phyloP scores from a whole-genome alignment of 371 early-diverging fungal genomes.

The Lichtheimia corymbifera region DNA sequence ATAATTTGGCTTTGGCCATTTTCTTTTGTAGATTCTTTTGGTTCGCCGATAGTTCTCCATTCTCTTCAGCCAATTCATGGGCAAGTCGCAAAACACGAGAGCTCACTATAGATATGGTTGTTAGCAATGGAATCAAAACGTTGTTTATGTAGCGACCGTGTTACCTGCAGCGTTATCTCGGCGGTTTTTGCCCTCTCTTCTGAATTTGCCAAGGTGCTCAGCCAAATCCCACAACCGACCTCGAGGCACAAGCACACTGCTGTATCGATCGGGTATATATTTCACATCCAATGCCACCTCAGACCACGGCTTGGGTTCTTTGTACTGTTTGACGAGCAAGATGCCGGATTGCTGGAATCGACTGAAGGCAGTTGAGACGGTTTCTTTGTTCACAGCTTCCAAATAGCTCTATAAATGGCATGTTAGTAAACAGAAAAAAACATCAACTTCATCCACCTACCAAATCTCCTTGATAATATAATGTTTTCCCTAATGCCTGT shows the following conservation, averaged over 20 bases:
- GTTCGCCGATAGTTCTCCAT: slow-evolving; percentile 17
- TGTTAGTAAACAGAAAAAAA: neutral
- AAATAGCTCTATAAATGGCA: slow-evolving; percentile 54
- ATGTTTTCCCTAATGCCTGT: slow-evolving; percentile 78
- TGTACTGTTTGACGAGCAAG: slow-evolving; percentile 51
- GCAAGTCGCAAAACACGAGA: slow-evolving; percentile 33
- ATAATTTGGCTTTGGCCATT: slow-evolving; percentile 14
- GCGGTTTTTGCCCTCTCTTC: slow-evolving; percentile 88
- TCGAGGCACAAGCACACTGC: slow-evolving; percentile 54
- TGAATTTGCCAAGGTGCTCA: slow-evolving; percentile 79
- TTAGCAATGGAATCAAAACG: neutral
- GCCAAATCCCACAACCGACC: slow-evolving; percentile 81
- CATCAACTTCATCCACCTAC: neutral
- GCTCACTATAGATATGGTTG: slow-evolving; percentile 24
- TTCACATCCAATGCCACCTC: slow-evolving; percentile 54
- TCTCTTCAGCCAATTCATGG: slow-evolving; percentile 29
- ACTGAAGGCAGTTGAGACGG: slow-evolving; percentile 74
- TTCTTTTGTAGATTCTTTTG: slow-evolving; percentile 14
- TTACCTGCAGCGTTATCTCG: slow-evolving; percentile 83
- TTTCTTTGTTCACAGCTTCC: slow-evolving; percentile 86
- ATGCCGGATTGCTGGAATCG: slow-evolving; percentile 71
- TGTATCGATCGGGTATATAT: slow-evolving; percentile 54
- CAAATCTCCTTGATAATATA: slow-evolving; percentile 20
- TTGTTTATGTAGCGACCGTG: neutral
- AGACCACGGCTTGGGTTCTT: slow-evolving; percentile 42